Conservation (phyloP, 2,329 filamentous ascomycete species). For the Fusarium mangiferae region DNA sequence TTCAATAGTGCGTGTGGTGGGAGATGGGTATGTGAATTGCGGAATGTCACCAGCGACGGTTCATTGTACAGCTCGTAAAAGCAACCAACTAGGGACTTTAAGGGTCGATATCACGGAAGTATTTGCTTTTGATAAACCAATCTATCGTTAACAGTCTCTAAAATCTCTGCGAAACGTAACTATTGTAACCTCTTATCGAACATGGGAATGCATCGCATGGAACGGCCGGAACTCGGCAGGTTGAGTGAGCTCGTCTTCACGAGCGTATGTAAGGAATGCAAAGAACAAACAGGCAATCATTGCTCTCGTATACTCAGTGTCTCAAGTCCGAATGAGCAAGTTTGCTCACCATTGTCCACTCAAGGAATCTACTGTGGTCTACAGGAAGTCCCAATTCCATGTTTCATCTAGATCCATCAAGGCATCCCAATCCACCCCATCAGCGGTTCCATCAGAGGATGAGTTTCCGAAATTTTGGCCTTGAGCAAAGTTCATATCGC, state of each 20-base stretch:
- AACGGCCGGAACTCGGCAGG: conserved; percentile 17
- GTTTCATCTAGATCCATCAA: conserved; percentile 28
- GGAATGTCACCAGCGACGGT: conserved; percentile 8
- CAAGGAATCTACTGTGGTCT: not conserved
- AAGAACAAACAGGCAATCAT: not conserved
- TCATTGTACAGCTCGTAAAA: not conserved
- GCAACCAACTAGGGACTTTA: not conserved
- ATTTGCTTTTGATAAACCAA: not conserved
- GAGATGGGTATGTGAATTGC: conserved; percentile 17
- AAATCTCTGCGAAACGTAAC: not conserved
- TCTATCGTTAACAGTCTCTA: fast-evolving
- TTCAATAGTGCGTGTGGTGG: conserved; percentile 38
- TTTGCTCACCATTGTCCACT: not conserved
- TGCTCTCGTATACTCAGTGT: not conserved
- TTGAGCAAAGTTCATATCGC: not conserved
- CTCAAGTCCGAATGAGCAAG: not conserved
- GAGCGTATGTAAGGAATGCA: not conserved
- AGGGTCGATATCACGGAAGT: too few species aligned
- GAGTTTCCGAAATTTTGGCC: not conserved
- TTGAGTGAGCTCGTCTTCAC: not conserved
- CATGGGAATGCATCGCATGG: not conserved
- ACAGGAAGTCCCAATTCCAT: conserved; percentile 35
- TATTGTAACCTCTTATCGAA: not conserved
- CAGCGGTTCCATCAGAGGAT: not conserved
- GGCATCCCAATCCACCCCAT: conserved; percentile 32